A percentile compares a stretch with the other conserved stretches of the same genome.
phyloP scores from a whole-genome alignment of 2,329 filamentous ascomycete genomes.

The Hirsutella minnesotensis region DNA sequence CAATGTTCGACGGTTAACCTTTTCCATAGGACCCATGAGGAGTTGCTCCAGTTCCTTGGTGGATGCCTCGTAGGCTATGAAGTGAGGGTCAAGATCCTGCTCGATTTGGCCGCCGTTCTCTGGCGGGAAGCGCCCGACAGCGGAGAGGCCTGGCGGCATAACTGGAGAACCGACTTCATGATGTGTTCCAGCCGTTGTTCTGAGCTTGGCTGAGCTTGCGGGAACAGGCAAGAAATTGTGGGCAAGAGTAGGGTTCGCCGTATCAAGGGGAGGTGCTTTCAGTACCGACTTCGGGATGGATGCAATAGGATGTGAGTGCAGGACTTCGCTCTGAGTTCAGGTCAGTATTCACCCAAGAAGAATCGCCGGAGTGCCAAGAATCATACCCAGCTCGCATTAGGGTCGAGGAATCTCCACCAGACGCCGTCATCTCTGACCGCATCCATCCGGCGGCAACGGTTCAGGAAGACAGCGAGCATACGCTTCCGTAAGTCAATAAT shows the following conservation, averaged over 20 bases:
- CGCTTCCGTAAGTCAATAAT: constrained; percentile 96
- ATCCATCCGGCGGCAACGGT: constrained; percentile 86
- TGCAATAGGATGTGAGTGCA: constrained; percentile 80
- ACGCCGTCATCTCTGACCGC: constrained; percentile 86
- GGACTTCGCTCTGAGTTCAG: constrained; percentile 65
- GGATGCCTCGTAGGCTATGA: constrained; percentile 82
- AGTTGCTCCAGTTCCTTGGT: constrained; percentile 85
- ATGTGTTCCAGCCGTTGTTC: constrained; percentile 33
- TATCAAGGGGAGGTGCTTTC: constrained; percentile 88
- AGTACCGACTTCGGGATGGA: constrained; percentile 90
- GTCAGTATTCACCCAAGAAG: constrained; percentile 9
- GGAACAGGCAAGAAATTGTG: constrained; percentile 85
- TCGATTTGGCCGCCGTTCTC: constrained; percentile 67
- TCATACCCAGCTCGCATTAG: constrained; percentile 89
- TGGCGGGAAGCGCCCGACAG: constrained; percentile 72
- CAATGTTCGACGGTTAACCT: constrained; percentile 82
- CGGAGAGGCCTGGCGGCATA: constrained; percentile 36
- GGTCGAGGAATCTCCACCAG: constrained; percentile 95
- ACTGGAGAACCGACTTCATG: constrained; percentile 23
- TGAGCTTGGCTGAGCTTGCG: constrained; percentile 74
- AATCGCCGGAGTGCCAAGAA: neutral
- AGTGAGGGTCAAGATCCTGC: constrained; percentile 89
- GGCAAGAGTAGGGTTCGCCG: constrained; percentile 80
- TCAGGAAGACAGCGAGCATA: constrained; percentile 92
- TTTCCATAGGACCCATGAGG: constrained; percentile 88